A percentile compares a stretch with the other conserved stretches of the same genome.
phyloP scores from a whole-genome alignment of 345 rosid species.

The Excoecaria agallocha region DNA sequence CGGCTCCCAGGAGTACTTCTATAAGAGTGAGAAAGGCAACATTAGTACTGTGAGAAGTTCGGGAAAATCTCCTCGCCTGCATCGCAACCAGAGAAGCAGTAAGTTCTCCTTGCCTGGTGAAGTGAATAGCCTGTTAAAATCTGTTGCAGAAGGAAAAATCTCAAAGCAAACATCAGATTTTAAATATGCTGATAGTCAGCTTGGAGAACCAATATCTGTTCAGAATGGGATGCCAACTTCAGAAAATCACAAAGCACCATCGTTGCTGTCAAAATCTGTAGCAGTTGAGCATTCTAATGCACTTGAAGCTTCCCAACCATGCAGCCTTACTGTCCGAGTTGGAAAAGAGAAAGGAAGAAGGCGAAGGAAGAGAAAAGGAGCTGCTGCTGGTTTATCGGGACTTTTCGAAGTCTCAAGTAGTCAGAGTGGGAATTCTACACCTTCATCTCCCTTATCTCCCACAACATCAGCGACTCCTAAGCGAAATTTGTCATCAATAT shows the following conservation, averaged over 20 bases:
- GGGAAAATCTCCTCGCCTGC: constrained; percentile 43
- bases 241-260: constrained; percentile 24
- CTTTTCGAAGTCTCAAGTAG: constrained; percentile 74
- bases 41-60: constrained; percentile 23
- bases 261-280: constrained; percentile 28
- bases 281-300: constrained; percentile 26
- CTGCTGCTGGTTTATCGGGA: constrained; percentile 34
- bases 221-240: constrained; percentile 16
- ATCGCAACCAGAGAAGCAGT: constrained; percentile 22
- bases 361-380: constrained; percentile 74
- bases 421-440: constrained; percentile 89
- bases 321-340: constrained; percentile 51
- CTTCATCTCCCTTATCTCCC: constrained; percentile 80
- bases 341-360: constrained; percentile 67
- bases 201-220: constrained; percentile 14
- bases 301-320: constrained; percentile 41
- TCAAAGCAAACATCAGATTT: constrained; percentile 23
- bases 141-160: constrained; percentile 37
- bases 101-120: constrained; percentile 38
- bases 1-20: constrained; percentile 33
- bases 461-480: constrained; percentile 28
- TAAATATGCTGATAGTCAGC: constrained; percentile 20
- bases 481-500: constrained; percentile 26
- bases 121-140: constrained; percentile 41
- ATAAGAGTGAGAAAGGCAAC: constrained; percentile 33